Evolutionary conservation across 1,284 basidiomycete species (phyloP), one percentile per base, ranked within the genome.

Genomic region (Ganoderma lingzhi): DNA sequence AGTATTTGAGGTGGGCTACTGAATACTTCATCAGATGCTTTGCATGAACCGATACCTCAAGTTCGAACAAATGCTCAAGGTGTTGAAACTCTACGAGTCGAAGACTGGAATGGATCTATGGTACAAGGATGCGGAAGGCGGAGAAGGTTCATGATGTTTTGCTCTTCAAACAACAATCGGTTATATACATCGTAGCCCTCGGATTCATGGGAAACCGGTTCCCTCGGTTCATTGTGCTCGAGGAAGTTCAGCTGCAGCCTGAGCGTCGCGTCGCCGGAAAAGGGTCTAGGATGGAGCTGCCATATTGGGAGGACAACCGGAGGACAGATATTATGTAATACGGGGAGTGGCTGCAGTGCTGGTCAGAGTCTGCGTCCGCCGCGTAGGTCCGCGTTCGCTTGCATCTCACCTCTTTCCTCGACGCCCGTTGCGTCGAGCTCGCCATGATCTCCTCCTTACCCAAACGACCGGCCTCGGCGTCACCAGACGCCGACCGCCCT

Each of bases 401-500:
- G 42, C 39, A 41, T 2, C 39, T 41, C 51, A 53, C 23, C 39
- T 39, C 23, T 15, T 28, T 39, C 8, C 30, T 39, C 64, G 64
- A 66, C 68, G 63, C 48, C 35, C 45, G 55, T 62, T 48, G 28
- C 64, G 65, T 68, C 70, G 64, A 39, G 61, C 56, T 66, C 53
- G 61, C 62, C 65, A 76, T 76, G 75, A 60, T 71, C 61, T 65
- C 75, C 62, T 74, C 78, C 58, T 81, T 84, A 19, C 72, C 78
- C 51, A 93, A 93, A 80, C 85, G 91, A 68, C 81, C 80, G 64
- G 88, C 89, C 32, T 87, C 88, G 45, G 77, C 79, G 61, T 86
- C 88, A 12, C 84, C 85, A 56, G 79, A 82, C 2, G 80, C 82
- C 71, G 78, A 80, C 51, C 84, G 89, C 60, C 84, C 86, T 5